Base-by-base conservation (phyloP, 1,284 basidiomycete species). In the Ustilago nuda region DNA sequence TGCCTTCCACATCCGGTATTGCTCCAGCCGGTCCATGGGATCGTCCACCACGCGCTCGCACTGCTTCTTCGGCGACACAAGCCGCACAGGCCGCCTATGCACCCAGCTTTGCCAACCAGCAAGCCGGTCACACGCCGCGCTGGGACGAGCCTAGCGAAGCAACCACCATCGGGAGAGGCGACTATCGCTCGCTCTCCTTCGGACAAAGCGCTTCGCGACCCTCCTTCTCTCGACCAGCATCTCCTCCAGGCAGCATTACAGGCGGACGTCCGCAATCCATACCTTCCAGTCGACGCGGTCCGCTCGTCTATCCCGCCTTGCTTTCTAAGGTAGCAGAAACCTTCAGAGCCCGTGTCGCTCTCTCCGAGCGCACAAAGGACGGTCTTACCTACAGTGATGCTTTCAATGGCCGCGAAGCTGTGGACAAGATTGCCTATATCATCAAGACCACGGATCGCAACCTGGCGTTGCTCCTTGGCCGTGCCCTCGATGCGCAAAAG, bases 361-460 rank as follows among this genome's bases (percentile, higher is more conserved):
- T 95, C 32, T 85, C 89, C 11, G 95, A 98, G 85, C 90, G 92
- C 46, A 87, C 92, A 85, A 99, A 99, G 86, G 95, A 99, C 83
- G 96, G 94, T 0, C 89, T 99, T 77, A 94, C 94, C 5, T 99
- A 99, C 88, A 94, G 93, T 82, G 93, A 96, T 82, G 91, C 94
- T 1, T 99, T 99, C 82, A 95, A 98, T 85, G 97, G 97, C 2
- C 91, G 94, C 17, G 94, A 97, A 83, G 97, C 97, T 0, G 96
- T 99, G 35, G 93, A 96, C 87, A 93, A 94, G 87, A 94, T 99
- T 78, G 92, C 94, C 19, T 94, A 95, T 84, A 96, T 99, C 86
- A 98, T 98, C 89, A 96, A 95, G 87, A 99, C 96, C 3, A 94
- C 94, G 7, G 97, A 99, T 87, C 90, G 97, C 19, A 98, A 98